Conservation (phyloP, 192 early-diverging fungal genomes). For the Phycomyces blakesleeanus region DNA sequence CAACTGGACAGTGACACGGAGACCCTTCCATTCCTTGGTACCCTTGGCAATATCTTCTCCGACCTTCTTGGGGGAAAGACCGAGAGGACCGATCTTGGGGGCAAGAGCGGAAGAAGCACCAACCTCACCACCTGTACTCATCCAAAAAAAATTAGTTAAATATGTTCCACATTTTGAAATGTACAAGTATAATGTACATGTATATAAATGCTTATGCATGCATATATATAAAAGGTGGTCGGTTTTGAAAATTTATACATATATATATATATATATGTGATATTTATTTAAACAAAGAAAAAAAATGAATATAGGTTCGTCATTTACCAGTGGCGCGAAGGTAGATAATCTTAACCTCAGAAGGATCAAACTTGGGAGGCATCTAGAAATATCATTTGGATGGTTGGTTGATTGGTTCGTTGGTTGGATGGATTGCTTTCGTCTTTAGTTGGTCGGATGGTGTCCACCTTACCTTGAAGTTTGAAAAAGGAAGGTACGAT, state of each 20-base stretch:
- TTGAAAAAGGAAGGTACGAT: conserved; percentile 12
- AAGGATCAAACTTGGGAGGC: conserved; percentile 88
- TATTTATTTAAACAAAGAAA: no score
- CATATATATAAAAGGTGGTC: background rate
- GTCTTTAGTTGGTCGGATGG: background rate
- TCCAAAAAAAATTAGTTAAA: background rate
- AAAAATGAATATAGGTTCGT: no score
- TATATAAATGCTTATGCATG: no score
- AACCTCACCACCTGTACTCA: conserved; percentile 57
- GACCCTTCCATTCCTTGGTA: conserved; percentile 97
- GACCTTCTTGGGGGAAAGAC: conserved; percentile 98
- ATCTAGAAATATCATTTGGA: conserved; percentile 23
- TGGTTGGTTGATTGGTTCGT: conserved; percentile 41
- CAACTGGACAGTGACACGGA: conserved; percentile 94
- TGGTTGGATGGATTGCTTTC: conserved; percentile 27
- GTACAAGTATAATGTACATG: no score
- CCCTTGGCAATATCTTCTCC: conserved; percentile 99
- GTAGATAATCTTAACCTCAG: conserved; percentile 77
- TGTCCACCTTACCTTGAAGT: conserved; percentile 5
- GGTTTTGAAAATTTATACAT: background rate
- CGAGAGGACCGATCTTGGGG: conserved; percentile 99
- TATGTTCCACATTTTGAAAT: background rate
- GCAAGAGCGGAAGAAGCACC: conserved; percentile 91
- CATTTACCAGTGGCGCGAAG: conserved; percentile 83
- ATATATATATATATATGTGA: no score